phyloP scores from a whole-genome alignment of 306 rosid genomes.

The Phaseolus lunatus region DNA sequence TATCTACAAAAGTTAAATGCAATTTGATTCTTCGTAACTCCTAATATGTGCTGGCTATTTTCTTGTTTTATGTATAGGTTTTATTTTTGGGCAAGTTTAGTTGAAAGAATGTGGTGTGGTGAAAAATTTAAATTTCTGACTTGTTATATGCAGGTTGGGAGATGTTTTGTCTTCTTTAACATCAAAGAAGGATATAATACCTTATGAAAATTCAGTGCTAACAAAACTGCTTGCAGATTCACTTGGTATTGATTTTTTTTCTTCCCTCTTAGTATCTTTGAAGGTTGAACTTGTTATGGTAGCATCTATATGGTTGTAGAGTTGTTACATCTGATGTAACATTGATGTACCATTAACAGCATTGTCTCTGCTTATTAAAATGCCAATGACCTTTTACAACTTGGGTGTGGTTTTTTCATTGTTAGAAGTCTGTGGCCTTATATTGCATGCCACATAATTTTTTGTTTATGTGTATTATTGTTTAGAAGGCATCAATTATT shows the following conservation, averaged over 20 bases:
- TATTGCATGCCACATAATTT: not conserved
- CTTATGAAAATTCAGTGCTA: conserved; percentile 56
- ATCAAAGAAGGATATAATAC: conserved; percentile 53
- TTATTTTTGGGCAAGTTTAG: conserved; percentile 37
- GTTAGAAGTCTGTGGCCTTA: not conserved
- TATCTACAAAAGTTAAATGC: conserved; percentile 30
- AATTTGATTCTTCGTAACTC: conserved; percentile 16
- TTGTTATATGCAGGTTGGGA: conserved; percentile 56
- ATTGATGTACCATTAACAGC: not conserved
- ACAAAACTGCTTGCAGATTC: conserved; percentile 59
- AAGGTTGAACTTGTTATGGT: conserved; percentile 23
- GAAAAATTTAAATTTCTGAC: conserved; percentile 27
- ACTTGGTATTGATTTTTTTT: conserved; percentile 50
- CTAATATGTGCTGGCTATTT: conserved; percentile 15
- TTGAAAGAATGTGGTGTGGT: conserved; percentile 18
- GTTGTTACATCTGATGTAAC: conserved; percentile 29
- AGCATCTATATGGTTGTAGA: conserved; percentile 14
- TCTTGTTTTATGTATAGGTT: conserved; percentile 26
- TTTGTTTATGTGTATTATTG: not conserved
- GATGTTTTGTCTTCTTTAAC: conserved; percentile 64
- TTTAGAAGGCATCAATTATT: not conserved
- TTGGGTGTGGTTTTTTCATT: not conserved
- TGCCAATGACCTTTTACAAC: not conserved
- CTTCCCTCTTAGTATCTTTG: conserved; percentile 40
- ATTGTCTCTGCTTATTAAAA: not conserved